Base-by-base conservation (phyloP, 176 grass and related monocot species). In the Lolium multiflorum region DNA sequence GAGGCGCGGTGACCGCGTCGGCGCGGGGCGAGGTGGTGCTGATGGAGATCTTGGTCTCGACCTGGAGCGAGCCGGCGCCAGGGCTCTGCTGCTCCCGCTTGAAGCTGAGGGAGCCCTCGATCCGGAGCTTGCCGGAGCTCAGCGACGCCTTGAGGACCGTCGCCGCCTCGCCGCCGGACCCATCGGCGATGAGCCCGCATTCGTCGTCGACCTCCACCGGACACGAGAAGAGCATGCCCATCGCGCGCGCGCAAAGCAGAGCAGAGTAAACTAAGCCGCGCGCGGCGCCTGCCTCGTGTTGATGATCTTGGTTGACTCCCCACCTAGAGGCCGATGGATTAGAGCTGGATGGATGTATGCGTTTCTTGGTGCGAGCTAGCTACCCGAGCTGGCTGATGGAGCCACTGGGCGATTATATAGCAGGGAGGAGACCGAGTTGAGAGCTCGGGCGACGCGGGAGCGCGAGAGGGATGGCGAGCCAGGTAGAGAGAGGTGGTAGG, bases 61-160 rank as follows among this genome's bases (percentile, higher is more conserved):
- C 25, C 82, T 92, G 95, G 43, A 89, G 82, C 8, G 83, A 41
- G 13, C 58, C 58, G 0, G 60, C 88, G 41, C 41, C 88, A 4
- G 62, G 24, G 57, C 60, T 58, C 71, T 87, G 83, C 28, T 55
- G 74, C 85, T 92, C 86, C n/a, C 78, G 75, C 70, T 91, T 87
- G 81, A 93, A 93, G 78, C 91, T 90, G 2, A 95, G 84, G 7
- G 90, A 97, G 28, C 87, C 79, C 67, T 93, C 86, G 73, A 90
- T 90, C 26, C 87, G 83, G 28, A 95, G 89, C 86, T 93, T 93
- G 21, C 89, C 84, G 25, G 95, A 90, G 58, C 82, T 69, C 14
- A 93, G 74, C 60, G 93, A 90, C 35, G 88, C 80, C 58, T 79
- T 91, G 15, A 94, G 69, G 11, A 87, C 80, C 41, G 90, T 54